Evolutionary conservation across 2,329 filamentous ascomycete genomes (phyloP).

Genomic region (Colletotrichum filicis): DNA sequence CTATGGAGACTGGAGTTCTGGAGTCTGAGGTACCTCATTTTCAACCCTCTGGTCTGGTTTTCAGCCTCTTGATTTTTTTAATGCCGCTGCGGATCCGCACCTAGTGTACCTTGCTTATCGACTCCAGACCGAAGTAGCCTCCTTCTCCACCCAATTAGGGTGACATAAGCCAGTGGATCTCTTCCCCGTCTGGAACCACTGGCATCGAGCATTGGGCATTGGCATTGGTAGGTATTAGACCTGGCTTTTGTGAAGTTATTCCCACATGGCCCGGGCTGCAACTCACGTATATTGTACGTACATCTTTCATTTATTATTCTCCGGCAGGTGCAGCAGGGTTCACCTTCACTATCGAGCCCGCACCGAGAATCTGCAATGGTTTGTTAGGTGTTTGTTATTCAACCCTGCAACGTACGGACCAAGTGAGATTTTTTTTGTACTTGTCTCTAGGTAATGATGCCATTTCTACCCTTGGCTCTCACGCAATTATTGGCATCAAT

Average conservation of each 20-base stretch:
- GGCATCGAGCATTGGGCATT: neutral
- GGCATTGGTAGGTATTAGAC: neutral
- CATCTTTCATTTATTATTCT: neutral
- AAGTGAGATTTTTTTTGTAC: neutral
- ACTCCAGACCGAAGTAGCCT: neutral
- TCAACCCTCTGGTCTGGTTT: neutral
- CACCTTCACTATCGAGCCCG: neutral
- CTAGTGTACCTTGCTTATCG: neutral
- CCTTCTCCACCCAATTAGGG: neutral
- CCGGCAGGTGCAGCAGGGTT: neutral
- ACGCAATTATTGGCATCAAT: neutral
- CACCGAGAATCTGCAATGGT: neutral
- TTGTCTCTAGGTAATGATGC: neutral
- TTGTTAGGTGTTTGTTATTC: neutral
- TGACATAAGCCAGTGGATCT: constrained; percentile 17
- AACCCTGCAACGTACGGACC: neutral
- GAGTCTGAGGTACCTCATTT: neutral
- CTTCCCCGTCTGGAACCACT: constrained; percentile 9
- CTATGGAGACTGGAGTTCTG: too few relatives aligned
- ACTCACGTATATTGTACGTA: neutral
- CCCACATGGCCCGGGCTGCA: neutral
- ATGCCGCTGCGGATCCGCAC: constrained; percentile 17
- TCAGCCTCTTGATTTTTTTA: constrained; percentile 6
- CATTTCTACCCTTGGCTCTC: neutral
- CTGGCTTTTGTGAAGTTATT: constrained; percentile 18